Evolutionary conservation across 2,329 filamentous ascomycete species (phyloP).

Genomic region (Colletotrichum sp.): DNA sequence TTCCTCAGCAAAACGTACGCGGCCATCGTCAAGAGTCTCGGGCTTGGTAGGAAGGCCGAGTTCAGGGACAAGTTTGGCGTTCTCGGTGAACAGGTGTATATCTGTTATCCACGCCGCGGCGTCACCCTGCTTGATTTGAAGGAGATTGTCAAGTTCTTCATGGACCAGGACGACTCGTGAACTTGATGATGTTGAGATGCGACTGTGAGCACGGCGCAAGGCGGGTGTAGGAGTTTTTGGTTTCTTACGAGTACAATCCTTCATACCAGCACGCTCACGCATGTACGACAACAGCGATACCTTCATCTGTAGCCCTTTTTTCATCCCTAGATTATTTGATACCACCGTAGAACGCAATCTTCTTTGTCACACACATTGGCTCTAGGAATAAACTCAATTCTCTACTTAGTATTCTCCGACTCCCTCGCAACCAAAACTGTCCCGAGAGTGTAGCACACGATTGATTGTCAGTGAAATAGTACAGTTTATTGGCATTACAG

Average conservation of each 20-base stretch:
- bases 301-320: not conserved
- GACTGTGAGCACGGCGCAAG: not conserved
- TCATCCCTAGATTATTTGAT: not conserved
- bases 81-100: slow-evolving; percentile 82
- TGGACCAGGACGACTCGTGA: slow-evolving; percentile 57
- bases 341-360: slow-evolving; percentile 5
- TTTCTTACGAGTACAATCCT: not conserved
- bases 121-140: slow-evolving; percentile 81
- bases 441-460: too few relatives aligned
- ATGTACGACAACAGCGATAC: not conserved
- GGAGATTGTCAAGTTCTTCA: slow-evolving; percentile 90
- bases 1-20: slow-evolving; percentile 85
- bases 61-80: slow-evolving; percentile 92
- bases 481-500: rapidly evolving
- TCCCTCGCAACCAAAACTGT: too few relatives aligned
- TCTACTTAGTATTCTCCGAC: not conserved
- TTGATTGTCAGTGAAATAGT: too few relatives aligned
- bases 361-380: not conserved
- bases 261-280: not conserved
- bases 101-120: slow-evolving; percentile 87
- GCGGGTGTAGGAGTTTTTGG: not conserved
- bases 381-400: not conserved
- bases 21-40: slow-evolving; percentile 80
- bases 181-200: too few relatives aligned
- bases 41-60: slow-evolving; percentile 82